Conservation (phyloP, 768 basidiomycete genomes). For the Tremella mesenterica region DNA sequence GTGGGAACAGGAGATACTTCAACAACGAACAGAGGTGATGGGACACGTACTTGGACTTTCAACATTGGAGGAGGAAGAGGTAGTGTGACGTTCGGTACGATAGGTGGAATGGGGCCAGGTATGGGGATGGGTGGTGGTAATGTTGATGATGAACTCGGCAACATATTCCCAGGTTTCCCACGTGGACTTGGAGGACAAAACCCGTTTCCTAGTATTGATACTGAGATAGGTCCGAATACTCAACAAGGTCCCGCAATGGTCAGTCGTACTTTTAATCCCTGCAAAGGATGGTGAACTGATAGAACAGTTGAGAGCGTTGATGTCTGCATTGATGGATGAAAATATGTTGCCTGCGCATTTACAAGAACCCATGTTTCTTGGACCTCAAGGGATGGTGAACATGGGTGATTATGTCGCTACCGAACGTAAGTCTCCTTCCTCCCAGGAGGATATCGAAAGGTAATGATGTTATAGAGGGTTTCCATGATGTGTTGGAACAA, state of each 20-base stretch:
- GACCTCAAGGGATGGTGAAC: slow-evolving; percentile 37
- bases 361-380: slow-evolving; percentile 11
- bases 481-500: slow-evolving; percentile 79
- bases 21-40: slow-evolving; percentile 1
- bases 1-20: not conserved
- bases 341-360: slow-evolving; percentile 8
- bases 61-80: slow-evolving; percentile 33
- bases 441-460: too few relatives aligned
- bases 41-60: slow-evolving; percentile 22
- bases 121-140: slow-evolving; percentile 5
- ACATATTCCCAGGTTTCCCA: too few relatives aligned
- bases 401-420: slow-evolving; percentile 89
- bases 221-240: too few relatives aligned
- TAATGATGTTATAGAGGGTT: slow-evolving; percentile 54
- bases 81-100: slow-evolving; percentile 22
- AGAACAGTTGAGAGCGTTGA: slow-evolving; percentile 20
- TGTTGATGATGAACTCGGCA: not conserved
- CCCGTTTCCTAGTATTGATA: too few relatives aligned
- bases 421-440: slow-evolving; percentile 55
- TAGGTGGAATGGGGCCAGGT: slow-evolving; percentile 5
- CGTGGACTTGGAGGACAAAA: too few relatives aligned
- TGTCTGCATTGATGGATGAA: slow-evolving; percentile 21
- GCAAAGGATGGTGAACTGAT: slow-evolving; percentile 1
- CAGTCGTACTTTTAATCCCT: not conserved
- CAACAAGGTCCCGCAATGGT: not conserved